phyloP scores from a whole-genome alignment of 2,329 filamentous ascomycete genomes.

The Dichotomopilus funicola region DNA sequence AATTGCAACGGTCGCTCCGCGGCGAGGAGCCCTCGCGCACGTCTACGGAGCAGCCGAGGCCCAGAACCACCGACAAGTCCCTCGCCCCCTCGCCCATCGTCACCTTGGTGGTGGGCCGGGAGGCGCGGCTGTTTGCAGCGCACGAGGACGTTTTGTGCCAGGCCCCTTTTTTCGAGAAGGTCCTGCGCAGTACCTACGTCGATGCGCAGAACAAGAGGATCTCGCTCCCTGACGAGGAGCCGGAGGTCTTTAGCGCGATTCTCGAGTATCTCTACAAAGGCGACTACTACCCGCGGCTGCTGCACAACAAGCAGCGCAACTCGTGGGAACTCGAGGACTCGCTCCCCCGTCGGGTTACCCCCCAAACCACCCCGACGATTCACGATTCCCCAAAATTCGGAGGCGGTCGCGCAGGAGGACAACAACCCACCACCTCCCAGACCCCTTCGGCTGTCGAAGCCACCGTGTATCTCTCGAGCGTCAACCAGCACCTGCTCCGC shows the following conservation, averaged over 20 bases:
- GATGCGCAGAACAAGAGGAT: conserved; percentile 71
- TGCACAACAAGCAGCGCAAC: conserved; percentile 79
- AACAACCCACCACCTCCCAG: conserved; percentile 35
- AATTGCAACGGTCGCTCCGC: conserved; percentile 73
- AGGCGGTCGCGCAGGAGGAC: conserved; percentile 39
- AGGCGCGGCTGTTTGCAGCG: conserved; percentile 86
- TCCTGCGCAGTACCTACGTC: conserved; percentile 65
- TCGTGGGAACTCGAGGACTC: conserved; percentile 83
- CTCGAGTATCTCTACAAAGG: conserved; percentile 97
- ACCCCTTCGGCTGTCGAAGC: conserved; percentile 61
- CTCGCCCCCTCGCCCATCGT: conserved; percentile 63
- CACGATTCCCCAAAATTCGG: conserved; percentile 32
- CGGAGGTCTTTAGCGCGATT: conserved; percentile 85
- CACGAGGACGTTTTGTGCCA: conserved; percentile 86
- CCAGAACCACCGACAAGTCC: conserved; percentile 20
- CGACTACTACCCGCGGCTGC: conserved; percentile 85
- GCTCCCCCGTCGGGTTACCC: conserved; percentile 37
- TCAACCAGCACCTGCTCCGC: conserved; percentile 71
- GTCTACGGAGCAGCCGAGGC: conserved; percentile 31
- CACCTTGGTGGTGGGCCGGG: conserved; percentile 75
- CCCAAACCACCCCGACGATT: conserved; percentile 47
- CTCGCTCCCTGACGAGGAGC: conserved; percentile 70
- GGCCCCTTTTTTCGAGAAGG: conserved; percentile 75
- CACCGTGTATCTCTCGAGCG: conserved; percentile 69
- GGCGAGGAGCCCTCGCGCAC: conserved; percentile 39